phyloP scores from a whole-genome alignment of 208 protist genomes.

The Phytomonas sp. region DNA sequence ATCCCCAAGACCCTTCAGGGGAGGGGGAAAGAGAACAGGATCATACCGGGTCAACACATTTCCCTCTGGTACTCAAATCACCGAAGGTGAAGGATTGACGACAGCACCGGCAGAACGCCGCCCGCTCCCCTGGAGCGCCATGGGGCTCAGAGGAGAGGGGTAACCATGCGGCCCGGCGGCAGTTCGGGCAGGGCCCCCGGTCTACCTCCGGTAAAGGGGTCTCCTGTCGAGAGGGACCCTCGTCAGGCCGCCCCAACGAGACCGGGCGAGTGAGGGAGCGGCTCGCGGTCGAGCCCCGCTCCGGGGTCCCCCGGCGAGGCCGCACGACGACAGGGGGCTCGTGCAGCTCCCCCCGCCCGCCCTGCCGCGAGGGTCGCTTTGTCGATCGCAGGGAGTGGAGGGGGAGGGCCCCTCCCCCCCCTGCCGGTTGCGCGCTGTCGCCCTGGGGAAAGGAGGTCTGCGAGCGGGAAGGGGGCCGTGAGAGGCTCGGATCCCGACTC shows the following conservation, averaged over 20 bases:
- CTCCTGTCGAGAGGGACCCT: too few relatives aligned
- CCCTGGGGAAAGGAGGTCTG: not conserved
- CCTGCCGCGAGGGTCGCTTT: too few relatives aligned
- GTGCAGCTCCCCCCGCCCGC: not conserved
- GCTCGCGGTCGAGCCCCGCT: slow-evolving; percentile 1
- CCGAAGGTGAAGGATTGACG: slow-evolving; percentile 64
- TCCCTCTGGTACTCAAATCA: slow-evolving; percentile 28
- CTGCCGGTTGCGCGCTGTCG: too few relatives aligned
- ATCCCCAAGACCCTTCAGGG: not conserved
- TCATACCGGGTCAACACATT: not conserved
- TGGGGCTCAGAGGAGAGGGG: slow-evolving; percentile 6
- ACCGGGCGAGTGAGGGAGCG: not conserved
- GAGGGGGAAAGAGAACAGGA: not conserved
- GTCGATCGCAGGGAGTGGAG: not conserved
- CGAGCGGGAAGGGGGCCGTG: too few relatives aligned
- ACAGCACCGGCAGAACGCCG: slow-evolving; percentile 80
- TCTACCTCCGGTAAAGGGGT: not conserved
- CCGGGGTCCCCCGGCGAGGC: not conserved
- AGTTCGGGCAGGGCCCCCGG: slow-evolving; percentile 61
- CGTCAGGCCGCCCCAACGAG: too few relatives aligned
- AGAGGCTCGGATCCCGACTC: not conserved
- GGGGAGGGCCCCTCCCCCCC: too few relatives aligned
- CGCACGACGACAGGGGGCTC: not conserved
- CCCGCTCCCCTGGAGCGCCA: slow-evolving; percentile 24
- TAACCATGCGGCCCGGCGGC: slow-evolving; percentile 34